Percentiles rank a stretch among this genome's conserved stretches.
Evolutionary conservation across 495 filamentous ascomycete genomes (phyloP).

Genomic region (Bryoglossum gracile): DNA sequence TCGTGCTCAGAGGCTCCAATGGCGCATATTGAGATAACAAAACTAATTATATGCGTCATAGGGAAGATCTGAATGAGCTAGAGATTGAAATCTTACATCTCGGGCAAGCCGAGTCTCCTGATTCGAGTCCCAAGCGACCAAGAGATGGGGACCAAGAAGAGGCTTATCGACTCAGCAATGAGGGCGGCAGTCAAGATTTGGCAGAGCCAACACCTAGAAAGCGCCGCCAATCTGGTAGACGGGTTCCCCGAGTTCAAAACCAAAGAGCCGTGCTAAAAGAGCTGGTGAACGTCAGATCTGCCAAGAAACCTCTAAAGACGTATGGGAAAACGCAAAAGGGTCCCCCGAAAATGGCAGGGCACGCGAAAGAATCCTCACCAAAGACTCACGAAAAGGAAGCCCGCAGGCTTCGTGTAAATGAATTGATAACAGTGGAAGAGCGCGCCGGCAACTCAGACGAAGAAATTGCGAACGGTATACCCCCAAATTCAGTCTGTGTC

Average conservation of each 20-base stretch:
- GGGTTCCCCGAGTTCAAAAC: not conserved
- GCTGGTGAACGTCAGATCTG: not conserved
- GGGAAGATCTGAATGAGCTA: conserved; percentile 3
- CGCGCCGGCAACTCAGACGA: not conserved
- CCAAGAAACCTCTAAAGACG: not conserved
- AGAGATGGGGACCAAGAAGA: not conserved
- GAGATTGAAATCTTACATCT: conserved; percentile 6
- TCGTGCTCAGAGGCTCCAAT: too few species aligned
- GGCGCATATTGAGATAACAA: too few species aligned
- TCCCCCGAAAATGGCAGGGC: too few species aligned
- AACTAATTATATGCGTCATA: too few species aligned
- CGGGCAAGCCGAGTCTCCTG: too few species aligned
- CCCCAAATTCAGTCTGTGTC: too few species aligned
- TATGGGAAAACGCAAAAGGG: not conserved
- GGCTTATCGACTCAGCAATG: too few species aligned
- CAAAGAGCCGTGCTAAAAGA: not conserved
- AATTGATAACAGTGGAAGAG: conserved; percentile 9
- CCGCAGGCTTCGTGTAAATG: conserved; percentile 11
- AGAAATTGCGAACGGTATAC: too few species aligned
- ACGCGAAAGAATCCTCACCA: not conserved
- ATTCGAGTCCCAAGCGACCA: not conserved
- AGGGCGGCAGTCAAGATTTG: not conserved
- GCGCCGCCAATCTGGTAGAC: not conserved
- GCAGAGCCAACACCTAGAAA: conserved; percentile 2
- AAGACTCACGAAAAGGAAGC: conserved; percentile 4